Conservation (phyloP, 2,329 filamentous ascomycete genomes). For the Colletotrichum liaoningense region DNA sequence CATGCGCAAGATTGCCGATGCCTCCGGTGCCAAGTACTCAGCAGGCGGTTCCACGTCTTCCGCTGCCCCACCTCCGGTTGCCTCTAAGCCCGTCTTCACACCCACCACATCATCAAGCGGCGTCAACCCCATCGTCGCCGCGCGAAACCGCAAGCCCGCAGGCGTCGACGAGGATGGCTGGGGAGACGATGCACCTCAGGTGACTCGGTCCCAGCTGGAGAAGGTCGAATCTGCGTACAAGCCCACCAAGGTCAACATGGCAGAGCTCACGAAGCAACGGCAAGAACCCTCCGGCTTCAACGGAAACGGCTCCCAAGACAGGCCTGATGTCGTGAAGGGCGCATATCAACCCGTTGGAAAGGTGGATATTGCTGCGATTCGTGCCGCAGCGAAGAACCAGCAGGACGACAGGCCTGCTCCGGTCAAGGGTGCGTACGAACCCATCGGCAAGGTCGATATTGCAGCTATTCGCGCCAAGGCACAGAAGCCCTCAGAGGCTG, state of each 20-base stretch:
- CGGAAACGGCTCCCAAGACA: conserved; percentile 49
- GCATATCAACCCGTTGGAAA: conserved; percentile 95
- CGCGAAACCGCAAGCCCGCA: conserved; percentile 69
- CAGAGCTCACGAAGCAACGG: conserved; percentile 81
- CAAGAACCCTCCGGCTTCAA: conserved; percentile 72
- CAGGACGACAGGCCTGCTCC: conserved; percentile 84
- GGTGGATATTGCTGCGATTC: conserved; percentile 94
- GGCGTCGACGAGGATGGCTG: conserved; percentile 88
- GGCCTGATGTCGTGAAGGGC: conserved; percentile 79
- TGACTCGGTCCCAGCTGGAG: conserved; percentile 87
- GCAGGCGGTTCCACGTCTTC: conserved; percentile 67
- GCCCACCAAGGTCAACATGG: conserved; percentile 95
- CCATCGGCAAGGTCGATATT: conserved; percentile 96
- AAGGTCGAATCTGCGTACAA: conserved; percentile 94
- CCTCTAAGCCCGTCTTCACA: conserved; percentile 92
- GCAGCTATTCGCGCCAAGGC: conserved; percentile 89
- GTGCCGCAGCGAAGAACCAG: conserved; percentile 76
- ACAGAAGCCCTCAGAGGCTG: conserved; percentile 67
- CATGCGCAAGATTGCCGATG: conserved; percentile 92
- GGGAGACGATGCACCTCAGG: conserved; percentile 92
- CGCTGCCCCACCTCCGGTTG: conserved; percentile 75
- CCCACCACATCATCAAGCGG: conserved; percentile 70
- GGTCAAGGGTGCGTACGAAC: conserved; percentile 94
- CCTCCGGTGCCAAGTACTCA: conserved; percentile 95
- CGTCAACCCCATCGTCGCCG: conserved; percentile 77